Conservation (phyloP, 2,329 filamentous ascomycete genomes). For the Pseudogymnoascus sp. region DNA sequence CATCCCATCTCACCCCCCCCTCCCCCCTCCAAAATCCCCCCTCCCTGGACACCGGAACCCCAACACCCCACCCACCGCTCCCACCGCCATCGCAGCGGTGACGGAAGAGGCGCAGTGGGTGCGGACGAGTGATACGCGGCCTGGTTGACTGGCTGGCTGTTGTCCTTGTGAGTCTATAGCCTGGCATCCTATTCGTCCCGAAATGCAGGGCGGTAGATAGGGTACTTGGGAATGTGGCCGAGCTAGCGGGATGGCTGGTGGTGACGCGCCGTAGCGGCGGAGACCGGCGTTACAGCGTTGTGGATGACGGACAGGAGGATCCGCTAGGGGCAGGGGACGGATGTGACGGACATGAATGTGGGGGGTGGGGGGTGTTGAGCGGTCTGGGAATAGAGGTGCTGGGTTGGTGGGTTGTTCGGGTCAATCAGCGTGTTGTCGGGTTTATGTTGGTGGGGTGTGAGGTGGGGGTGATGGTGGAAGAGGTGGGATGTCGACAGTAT, state of each 20-base stretch:
- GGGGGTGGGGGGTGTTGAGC: not conserved
- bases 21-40: not conserved
- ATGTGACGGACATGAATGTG: not conserved
- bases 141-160: not conserved
- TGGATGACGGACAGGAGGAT: conserved; percentile 3
- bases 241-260: not conserved
- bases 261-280: not conserved
- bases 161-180: not conserved
- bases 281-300: not conserved
- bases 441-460: not conserved
- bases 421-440: conserved; percentile 1
- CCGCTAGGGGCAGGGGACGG: not conserved
- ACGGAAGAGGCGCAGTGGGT: not conserved
- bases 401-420: not conserved
- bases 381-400: not conserved
- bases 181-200: not conserved
- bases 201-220: not conserved
- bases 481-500: not conserved
- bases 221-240: not conserved
- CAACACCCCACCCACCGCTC: not conserved
- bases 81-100: not conserved
- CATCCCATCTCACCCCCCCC: not conserved
- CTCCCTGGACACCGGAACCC: not conserved
- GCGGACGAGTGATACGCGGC: not conserved
- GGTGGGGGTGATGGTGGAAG: not conserved